Percentiles rank a stretch among this genome's conserved stretches.
phyloP scores from a whole-genome alignment of 2,329 filamentous ascomycete species.

The Aaosphaeria pasadenensis region DNA sequence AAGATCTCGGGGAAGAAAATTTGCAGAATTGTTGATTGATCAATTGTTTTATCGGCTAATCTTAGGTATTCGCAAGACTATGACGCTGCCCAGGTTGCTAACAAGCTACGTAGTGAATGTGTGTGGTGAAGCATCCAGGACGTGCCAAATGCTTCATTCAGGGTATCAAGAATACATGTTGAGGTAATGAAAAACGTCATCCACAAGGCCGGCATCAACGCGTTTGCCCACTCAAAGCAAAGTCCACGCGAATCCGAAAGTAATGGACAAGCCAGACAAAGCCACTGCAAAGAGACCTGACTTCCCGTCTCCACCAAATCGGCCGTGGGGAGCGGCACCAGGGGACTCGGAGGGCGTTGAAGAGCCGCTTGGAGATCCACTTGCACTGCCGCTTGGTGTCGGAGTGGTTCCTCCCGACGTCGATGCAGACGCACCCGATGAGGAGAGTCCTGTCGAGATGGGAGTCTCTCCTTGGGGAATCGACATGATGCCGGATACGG shows the following conservation, averaged over 20 bases:
- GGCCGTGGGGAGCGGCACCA: not conserved
- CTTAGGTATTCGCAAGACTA: too few relatives aligned
- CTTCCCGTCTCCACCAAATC: constrained; percentile 8
- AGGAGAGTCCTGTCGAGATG: not conserved
- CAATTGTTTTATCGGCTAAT: too few relatives aligned
- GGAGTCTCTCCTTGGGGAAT: constrained; percentile 23
- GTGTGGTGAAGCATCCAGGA: not conserved
- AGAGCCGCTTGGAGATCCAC: not conserved
- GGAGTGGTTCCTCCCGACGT: not conserved
- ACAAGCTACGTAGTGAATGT: too few relatives aligned
- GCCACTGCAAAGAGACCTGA: constrained; percentile 14
- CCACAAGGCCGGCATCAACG: not conserved
- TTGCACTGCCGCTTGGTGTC: not conserved
- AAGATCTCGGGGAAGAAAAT: too few relatives aligned
- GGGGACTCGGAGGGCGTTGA: not conserved
- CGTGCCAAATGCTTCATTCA: not conserved
- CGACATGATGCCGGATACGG: constrained; percentile 12
- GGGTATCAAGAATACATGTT: not conserved
- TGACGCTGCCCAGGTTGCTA: too few relatives aligned
- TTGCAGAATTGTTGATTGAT: too few relatives aligned
- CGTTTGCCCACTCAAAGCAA: constrained; percentile 11
- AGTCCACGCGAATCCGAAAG: constrained; percentile 22
- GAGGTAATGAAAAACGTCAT: too few relatives aligned
- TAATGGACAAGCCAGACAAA: constrained; percentile 14
- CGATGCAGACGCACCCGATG: not conserved